phyloP scores from a whole-genome alignment of 2,329 filamentous ascomycete genomes.

The Chaetoscypha palmicola region DNA sequence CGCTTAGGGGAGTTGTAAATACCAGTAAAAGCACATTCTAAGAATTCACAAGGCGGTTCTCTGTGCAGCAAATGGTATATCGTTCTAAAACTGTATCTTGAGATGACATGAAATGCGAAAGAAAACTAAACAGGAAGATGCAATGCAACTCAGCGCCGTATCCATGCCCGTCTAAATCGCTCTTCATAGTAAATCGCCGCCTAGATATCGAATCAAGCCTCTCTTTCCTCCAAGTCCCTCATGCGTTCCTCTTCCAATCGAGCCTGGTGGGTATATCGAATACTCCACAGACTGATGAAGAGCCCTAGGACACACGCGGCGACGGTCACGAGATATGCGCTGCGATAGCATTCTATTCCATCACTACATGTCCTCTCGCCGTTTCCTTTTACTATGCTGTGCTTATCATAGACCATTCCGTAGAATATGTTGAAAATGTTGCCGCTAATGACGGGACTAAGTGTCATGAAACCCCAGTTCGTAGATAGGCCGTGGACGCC shows the following conservation, averaged over 20 bases:
- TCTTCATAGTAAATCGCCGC: too few relatives aligned
- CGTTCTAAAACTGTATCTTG: too few relatives aligned
- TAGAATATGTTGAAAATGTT: conserved; percentile 94
- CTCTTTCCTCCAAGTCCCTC: conserved; percentile 12
- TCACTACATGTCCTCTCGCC: conserved; percentile 70
- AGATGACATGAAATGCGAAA: too few relatives aligned
- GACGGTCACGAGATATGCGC: conserved; percentile 75
- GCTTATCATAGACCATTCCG: conserved; percentile 72
- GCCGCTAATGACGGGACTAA: conserved; percentile 78
- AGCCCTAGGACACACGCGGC: conserved; percentile 64
- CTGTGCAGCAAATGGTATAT: too few relatives aligned
- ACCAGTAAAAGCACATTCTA: too few relatives aligned
- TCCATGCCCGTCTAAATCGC: neutral
- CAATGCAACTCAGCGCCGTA: neutral
- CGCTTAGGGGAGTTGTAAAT: too few relatives aligned
- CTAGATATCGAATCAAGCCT: conserved; percentile 4
- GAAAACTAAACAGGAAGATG: neutral
- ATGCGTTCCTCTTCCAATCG: conserved; percentile 18
- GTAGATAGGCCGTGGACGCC: conserved; percentile 83
- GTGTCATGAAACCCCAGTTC: conserved; percentile 94
- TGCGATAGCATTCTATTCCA: conserved; percentile 72
- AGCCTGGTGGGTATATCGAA: conserved; percentile 33
- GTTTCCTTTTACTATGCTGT: conserved; percentile 60
- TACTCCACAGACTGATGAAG: conserved; percentile 62
- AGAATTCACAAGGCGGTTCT: too few relatives aligned